phyloP scores from a whole-genome alignment of 148 eudicot genomes.

The Rhododendron molle region DNA sequence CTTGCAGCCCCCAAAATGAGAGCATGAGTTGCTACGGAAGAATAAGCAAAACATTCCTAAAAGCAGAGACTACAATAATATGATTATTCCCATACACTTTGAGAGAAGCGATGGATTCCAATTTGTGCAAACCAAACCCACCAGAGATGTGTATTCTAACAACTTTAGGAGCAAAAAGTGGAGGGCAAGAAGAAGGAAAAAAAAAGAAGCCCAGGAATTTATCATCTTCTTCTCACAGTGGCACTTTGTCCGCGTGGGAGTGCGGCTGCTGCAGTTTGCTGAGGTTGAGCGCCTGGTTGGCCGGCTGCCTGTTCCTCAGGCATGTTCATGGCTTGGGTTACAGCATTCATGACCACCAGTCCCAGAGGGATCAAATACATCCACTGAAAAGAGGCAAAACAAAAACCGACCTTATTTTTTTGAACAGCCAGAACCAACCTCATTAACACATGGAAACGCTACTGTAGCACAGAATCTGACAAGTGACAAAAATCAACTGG shows the following conservation, averaged over 20 bases:
- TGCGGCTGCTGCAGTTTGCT: conserved; percentile 30
- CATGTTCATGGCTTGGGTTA: conserved; percentile 97
- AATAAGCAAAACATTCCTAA: not conserved
- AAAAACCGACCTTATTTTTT: not conserved
- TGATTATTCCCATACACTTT: not conserved
- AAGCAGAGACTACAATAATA: not conserved
- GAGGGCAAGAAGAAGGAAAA: not conserved
- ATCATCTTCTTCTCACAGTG: conserved; percentile 64
- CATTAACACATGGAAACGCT: not conserved
- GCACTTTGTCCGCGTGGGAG: conserved; percentile 43
- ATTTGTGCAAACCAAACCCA: not conserved
- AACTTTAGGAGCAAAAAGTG: not conserved
- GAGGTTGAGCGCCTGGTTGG: conserved; percentile 36
- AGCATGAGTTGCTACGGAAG: not conserved
- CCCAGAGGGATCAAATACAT: conserved; percentile 96
- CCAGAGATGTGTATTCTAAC: not conserved
- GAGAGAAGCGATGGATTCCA: not conserved
- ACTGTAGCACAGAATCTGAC: not conserved
- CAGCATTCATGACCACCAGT: conserved; percentile 80
- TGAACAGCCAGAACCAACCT: not conserved
- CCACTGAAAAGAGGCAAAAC: conserved; percentile 60
- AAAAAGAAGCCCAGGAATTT: too few species aligned
- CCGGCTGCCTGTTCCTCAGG: conserved; percentile 71
- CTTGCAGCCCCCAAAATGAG: not conserved
- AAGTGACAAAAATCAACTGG: not conserved